These are phyloP conservation scores for Chytriomyces confervae DNA, from an alignment of 192 early-diverging fungal genomes.

Conservation along the genomic window DNA sequence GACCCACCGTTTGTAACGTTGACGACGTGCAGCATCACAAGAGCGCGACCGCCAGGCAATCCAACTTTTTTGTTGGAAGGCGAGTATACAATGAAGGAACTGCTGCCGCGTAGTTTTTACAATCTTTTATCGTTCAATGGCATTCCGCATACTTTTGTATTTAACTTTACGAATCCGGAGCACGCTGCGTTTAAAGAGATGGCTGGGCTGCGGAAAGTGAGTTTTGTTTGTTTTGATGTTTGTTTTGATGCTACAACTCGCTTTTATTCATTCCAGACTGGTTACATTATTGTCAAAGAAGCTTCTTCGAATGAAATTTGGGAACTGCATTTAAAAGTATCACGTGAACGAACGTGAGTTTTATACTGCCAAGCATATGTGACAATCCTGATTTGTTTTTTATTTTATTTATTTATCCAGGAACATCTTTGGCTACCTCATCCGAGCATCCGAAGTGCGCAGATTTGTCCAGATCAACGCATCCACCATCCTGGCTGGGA, in stretches of 20 bases:
- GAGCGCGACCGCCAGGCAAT: constrained; percentile 2
- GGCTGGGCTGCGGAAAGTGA: constrained; percentile 67
- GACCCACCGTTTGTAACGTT: constrained; percentile 19
- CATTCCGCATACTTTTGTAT: constrained; percentile 65
- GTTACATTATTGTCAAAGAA: constrained; percentile 56
- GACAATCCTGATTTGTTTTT: neutral
- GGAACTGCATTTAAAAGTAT: constrained; percentile 76
- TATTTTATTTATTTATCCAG: too few species aligned
- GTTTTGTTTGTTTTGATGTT: constrained; percentile 10
- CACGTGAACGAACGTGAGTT: constrained; percentile 63
- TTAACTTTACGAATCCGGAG: constrained; percentile 62
- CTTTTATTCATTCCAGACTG: constrained; percentile 42
- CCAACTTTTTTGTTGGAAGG: constrained; percentile 29
- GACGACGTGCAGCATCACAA: neutral
- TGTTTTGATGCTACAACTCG: neutral
- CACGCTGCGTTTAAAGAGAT: constrained; percentile 68
- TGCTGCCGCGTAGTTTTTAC: constrained; percentile 56
- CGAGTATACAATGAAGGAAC: constrained; percentile 11
- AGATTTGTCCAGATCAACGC: constrained; percentile 62
- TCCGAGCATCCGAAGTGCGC: constrained; percentile 59
- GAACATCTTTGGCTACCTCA: constrained; percentile 70
- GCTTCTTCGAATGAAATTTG: constrained; percentile 56
- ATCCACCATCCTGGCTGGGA: constrained; percentile 49
- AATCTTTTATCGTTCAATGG: constrained; percentile 58
- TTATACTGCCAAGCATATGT: neutral